Conservation (phyloP, 2,329 filamentous ascomycete genomes). For the Cercospora nicotianae region DNA sequence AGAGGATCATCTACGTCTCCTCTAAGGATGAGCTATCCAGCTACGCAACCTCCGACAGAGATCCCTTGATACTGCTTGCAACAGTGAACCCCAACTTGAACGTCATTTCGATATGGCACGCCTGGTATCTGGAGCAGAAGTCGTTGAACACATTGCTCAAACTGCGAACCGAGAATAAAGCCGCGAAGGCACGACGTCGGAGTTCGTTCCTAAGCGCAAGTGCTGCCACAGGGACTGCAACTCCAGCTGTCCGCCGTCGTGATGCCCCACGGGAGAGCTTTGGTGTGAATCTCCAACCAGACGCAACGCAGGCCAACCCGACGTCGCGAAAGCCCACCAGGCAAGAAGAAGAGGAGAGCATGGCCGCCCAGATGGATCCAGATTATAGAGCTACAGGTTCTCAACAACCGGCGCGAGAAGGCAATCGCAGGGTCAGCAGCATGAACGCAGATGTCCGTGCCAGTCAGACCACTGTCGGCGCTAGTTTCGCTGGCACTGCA, state of each 20-base stretch:
- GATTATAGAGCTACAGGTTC: slow-evolving; percentile 47
- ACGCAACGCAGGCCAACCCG: slow-evolving; percentile 23
- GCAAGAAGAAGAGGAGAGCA: slow-evolving; percentile 47
- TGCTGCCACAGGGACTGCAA: slow-evolving; percentile 69
- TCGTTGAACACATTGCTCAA: slow-evolving; percentile 49
- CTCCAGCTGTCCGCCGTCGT: slow-evolving; percentile 64
- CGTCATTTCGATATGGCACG: slow-evolving; percentile 81
- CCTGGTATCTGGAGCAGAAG: slow-evolving; percentile 72
- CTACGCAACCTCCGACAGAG: slow-evolving; percentile 27
- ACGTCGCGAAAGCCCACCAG: slow-evolving; percentile 32
- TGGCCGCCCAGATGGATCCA: slow-evolving; percentile 53
- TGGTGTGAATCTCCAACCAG: slow-evolving; percentile 51
- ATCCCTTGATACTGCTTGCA: slow-evolving; percentile 68
- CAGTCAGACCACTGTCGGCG: slow-evolving; percentile 44
- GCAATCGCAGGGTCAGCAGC: slow-evolving; percentile 82
- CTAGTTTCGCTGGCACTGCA: slow-evolving; percentile 51
- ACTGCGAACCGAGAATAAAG: slow-evolving; percentile 41
- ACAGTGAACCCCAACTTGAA: slow-evolving; percentile 76
- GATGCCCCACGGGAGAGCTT: slow-evolving; percentile 75
- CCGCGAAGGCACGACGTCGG: slow-evolving; percentile 58
- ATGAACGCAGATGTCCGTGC: slow-evolving; percentile 61
- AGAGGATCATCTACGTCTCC: slow-evolving; percentile 84
- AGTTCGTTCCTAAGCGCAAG: slow-evolving; percentile 61
- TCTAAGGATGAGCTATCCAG: slow-evolving; percentile 59
- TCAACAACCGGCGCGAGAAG: slow-evolving; percentile 53